Evolutionary conservation across 129 eudicot genomes (phyloP), one percentile per base, ranked within the genome.

Genomic region (Flaveria linearis): DNA sequence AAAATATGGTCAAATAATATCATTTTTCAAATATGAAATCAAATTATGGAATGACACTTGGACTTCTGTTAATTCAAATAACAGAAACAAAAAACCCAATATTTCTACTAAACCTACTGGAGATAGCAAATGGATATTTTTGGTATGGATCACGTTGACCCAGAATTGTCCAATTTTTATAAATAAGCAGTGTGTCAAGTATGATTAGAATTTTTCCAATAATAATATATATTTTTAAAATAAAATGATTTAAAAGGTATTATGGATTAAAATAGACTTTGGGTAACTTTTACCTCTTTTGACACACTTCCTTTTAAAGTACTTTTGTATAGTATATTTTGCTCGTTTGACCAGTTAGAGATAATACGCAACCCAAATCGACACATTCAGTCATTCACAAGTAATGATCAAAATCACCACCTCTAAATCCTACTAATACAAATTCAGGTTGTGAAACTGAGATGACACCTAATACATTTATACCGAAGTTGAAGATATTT

Each of bases 1-100:
- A 76, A 82, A 65, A 52, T 68, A 79, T 23, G 86, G 84, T 86
- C 74, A 88, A 83, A 80, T 72, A 68, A 45, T 33, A 53, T 5
- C 65, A 55, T 61, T 17, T 7, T 7, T 18, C 9, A 18, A n/a
- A 23, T 10, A 8, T 28, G 43, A 55, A 39, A 33, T 53, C 28
- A 61, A 26, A 28, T 55, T 56, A 55, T 55, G 36, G 18, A 72
- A 53, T 36, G 17, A 72, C 36, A 52, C 41, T 53, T 39, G 36
- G 14, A 4, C 15, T 73, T 73, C 4, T 57, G 63, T 42, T 20
- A 30, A 30, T 63, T 23, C 43, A 28, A 11, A 61, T 2, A 62
- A 62, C 43, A 62, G 10, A 60, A 26, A 60, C 9, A 63, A 62
- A 13, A 28, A 28, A 7, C 45, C 43, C 14, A 30, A 30, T 30